A percentile compares a stretch with the other conserved stretches of the same genome.
Conservation (phyloP, 768 basidiomycete genomes). For the Naematelia aurantialba region DNA sequence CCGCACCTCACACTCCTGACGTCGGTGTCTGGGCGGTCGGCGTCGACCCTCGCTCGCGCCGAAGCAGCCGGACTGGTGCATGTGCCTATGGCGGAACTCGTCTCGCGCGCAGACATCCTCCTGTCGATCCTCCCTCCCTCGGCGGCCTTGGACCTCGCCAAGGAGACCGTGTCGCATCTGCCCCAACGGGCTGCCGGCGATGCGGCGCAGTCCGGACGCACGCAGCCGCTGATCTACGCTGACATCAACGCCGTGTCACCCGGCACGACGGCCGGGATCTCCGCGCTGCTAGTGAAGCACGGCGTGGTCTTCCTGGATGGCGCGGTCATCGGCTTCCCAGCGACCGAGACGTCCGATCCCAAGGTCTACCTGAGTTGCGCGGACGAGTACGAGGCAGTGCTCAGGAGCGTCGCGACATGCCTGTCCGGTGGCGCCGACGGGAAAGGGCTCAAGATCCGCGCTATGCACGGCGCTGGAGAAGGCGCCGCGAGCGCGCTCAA, state of each 20-base stretch:
- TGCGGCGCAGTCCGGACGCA: conserved; percentile 53
- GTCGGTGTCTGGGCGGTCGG: conserved; percentile 58
- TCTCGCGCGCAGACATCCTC: conserved; percentile 53
- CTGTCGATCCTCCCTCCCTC: conserved; percentile 62
- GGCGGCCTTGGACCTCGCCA: conserved; percentile 23
- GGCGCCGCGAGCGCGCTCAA: conserved; percentile 64
- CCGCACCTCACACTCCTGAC: conserved; percentile 58
- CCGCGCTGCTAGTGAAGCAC: conserved; percentile 52
- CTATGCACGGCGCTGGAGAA: conserved; percentile 48
- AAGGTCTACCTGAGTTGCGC: conserved; percentile 59
- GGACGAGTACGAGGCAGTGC: conserved; percentile 41
- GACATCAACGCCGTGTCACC: conserved; percentile 64
- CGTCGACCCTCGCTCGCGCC: conserved; percentile 57
- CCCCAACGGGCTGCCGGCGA: too few species aligned
- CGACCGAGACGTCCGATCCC: conserved; percentile 55
- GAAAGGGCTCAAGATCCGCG: conserved; percentile 52
- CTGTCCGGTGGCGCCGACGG: conserved; percentile 55
- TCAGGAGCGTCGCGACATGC: conserved; percentile 54
- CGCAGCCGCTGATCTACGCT: conserved; percentile 54
- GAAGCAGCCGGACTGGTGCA: conserved; percentile 57
- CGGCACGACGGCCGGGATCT: conserved; percentile 56
- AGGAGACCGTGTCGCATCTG: conserved; percentile 8
- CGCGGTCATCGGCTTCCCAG: conserved; percentile 60
- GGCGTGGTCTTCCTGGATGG: conserved; percentile 58
- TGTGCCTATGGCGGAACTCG: conserved; percentile 52